Percentiles rank a stretch among this genome's conserved stretches.
phyloP scores from a whole-genome alignment of 331 rosid genomes.

The Saraca asoca region DNA sequence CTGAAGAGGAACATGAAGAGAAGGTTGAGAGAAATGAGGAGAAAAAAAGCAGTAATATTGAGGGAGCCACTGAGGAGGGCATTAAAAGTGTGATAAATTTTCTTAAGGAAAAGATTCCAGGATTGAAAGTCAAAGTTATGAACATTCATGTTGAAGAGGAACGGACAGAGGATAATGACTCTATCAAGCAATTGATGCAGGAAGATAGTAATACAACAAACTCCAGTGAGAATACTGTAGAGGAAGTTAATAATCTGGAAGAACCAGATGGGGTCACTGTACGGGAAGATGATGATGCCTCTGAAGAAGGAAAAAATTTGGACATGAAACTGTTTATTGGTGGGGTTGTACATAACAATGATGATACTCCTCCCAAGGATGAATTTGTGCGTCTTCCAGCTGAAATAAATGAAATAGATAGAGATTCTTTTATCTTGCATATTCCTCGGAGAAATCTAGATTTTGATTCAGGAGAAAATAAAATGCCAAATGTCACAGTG shows the following conservation, averaged over 20 bases:
- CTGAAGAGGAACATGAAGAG: conserved; percentile 55
- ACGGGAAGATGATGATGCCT: conserved; percentile 55
- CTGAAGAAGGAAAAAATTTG: conserved; percentile 71
- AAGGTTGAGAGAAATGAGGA: conserved; percentile 67
- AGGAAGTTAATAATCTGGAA: conserved; percentile 59
- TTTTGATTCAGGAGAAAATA: conserved; percentile 52
- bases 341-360: conserved; percentile 82
- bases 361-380: conserved; percentile 71
- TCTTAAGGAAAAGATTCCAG: conserved; percentile 96
- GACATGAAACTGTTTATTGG: conserved; percentile 90
- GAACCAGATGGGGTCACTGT: conserved; percentile 75
- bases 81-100: conserved; percentile 88
- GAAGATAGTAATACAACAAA: conserved; percentile 58
- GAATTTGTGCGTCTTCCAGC: conserved; percentile 84
- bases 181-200: conserved; percentile 73
- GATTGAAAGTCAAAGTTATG: conserved; percentile 86
- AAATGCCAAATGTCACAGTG: conserved; percentile 69
- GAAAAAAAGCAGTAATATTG: conserved; percentile 48
- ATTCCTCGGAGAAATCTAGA: conserved; percentile 70
- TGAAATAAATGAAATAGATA: conserved; percentile 70
- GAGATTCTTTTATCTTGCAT: conserved; percentile 80
- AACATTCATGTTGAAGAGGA: conserved; percentile 67
- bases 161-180: conserved; percentile 58
- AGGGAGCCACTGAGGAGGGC: conserved; percentile 94
- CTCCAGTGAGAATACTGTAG: conserved; percentile 62